These are phyloP conservation scores for Cryptococcus maquisensis DNA, from an alignment of 1,284 basidiomycete genomes.

Conservation along the genomic window DNA sequence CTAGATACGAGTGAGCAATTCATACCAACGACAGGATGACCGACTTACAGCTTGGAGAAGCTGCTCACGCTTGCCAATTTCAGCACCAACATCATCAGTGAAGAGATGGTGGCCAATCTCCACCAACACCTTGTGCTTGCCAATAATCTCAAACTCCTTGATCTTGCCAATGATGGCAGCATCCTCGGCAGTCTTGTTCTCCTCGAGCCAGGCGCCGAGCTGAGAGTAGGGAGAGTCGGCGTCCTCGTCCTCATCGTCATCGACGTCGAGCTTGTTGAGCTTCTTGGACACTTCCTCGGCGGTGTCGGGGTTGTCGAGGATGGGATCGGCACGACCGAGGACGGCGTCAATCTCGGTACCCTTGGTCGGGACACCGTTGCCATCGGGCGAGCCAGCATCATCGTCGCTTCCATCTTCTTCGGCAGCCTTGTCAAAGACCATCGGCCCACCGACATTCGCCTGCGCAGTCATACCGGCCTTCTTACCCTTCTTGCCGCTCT, in stretches of 20 bases:
- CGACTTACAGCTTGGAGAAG: slow-evolving; percentile 73
- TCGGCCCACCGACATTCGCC: slow-evolving; percentile 41
- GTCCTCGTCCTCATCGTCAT: slow-evolving; percentile 77
- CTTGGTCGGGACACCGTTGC: slow-evolving; percentile 31
- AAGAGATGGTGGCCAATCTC: slow-evolving; percentile 86
- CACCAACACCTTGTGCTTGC: slow-evolving; percentile 89
- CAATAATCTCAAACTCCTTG: slow-evolving; percentile 86
- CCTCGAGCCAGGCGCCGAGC: slow-evolving; percentile 82
- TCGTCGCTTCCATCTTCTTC: slow-evolving; percentile 21
- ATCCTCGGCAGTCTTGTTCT: slow-evolving; percentile 58
- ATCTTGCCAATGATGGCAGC: slow-evolving; percentile 75
- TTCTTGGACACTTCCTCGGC: slow-evolving; percentile 79
- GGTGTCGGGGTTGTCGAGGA: slow-evolving; percentile 35
- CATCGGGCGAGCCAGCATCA: slow-evolving; percentile 12
- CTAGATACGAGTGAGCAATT: slow-evolving; percentile 19
- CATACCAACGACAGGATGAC: not conserved
- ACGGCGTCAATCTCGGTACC: slow-evolving; percentile 43
- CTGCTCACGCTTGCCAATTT: slow-evolving; percentile 69
- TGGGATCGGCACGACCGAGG: slow-evolving; percentile 34
- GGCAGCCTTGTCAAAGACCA: slow-evolving; percentile 42
- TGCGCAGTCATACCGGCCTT: slow-evolving; percentile 47
- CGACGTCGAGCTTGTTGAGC: slow-evolving; percentile 68
- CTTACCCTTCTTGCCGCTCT: slow-evolving; percentile 59
- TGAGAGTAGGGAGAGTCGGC: slow-evolving; percentile 78
- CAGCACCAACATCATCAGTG: slow-evolving; percentile 63